Evolutionary conservation across 768 basidiomycete genomes (phyloP), one percentile per base, ranked within the genome.

Genomic region (Russula abietina): DNA sequence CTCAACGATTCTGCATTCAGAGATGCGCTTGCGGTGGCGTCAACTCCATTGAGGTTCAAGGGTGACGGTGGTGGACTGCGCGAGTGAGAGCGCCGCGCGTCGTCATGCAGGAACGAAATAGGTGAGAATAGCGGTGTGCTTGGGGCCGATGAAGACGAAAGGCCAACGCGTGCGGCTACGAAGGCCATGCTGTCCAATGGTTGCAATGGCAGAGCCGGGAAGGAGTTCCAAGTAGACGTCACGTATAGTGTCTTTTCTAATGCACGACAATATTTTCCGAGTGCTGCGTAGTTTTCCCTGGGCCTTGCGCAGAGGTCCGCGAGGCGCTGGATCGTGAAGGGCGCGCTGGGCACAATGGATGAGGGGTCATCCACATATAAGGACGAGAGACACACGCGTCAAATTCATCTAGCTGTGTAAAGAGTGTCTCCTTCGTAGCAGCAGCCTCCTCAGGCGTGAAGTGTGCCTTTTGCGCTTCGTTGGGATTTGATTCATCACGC

Each of bases 321-420:
- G 14, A 94, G 76, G 49, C 93, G 85, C 73, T 96, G 93, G 59
- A 95, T 88, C 10, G 93, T 94, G 72, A 95, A 96, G 2, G 93
- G 93, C 0, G 89, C 81, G 55, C 80, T 80, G 19, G 22, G 84
- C 76, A 58, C 48, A 14, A 43, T 17, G 3, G 38, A 33, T 59
- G 17, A 55, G 32, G 41, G 14, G 28, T 50, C 54, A 11, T 38
- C 10, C 39, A 22, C 54, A 46, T 22, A 49, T 41, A 51, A 55
- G 57, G 39, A 53, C 6, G 24, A 32, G 69, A 38, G 55, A 78
- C 84, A 53, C 68, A 91, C 91, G 80, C 80, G 48, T 91, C 88
- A 65, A 93, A 91, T 41, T 82, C 82, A 67, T 91, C 83, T 30
- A 94, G 73, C 66, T 88, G 84, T 11, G 74, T 74, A 69, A 84